A percentile compares a stretch with the other conserved stretches of the same genome.
Conservation (phyloP, 1,284 basidiomycete genomes). For the Ganoderma boninense region DNA sequence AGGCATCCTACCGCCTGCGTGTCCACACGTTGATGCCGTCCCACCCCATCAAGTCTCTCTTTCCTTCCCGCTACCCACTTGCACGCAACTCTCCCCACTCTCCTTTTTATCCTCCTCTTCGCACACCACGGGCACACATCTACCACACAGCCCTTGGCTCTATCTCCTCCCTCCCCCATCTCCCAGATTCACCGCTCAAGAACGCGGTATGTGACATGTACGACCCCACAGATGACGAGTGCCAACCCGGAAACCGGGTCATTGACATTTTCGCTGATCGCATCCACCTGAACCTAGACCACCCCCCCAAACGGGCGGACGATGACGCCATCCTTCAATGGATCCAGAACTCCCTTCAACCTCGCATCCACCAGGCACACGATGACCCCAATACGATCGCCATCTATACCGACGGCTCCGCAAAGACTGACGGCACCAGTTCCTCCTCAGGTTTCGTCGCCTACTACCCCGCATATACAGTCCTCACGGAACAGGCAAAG, state of each 20-base stretch:
- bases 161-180: background rate
- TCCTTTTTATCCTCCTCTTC: background rate
- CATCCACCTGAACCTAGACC: background rate
- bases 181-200: too few relatives aligned
- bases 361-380: background rate
- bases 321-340: background rate
- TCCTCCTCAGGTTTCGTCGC: background rate
- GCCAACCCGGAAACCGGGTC: background rate
- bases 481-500: background rate
- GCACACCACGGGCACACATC: background rate
- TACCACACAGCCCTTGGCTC: background rate
- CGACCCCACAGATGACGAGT: background rate
- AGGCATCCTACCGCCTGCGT: background rate
- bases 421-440: background rate
- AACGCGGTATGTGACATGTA: background rate
- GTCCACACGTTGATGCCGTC: background rate
- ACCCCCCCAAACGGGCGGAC: background rate
- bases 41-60: background rate
- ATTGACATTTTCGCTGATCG: background rate
- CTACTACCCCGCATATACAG: background rate
- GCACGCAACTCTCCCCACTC: background rate
- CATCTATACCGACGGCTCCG: background rate
- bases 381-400: background rate
- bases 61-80: background rate
- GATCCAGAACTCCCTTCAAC: background rate